A percentile compares a stretch with the other conserved stretches of the same genome.
These are phyloP conservation scores for Ogataea trehalophila DNA, from an alignment of 805 yeast species.

Conservation along the genomic window DNA sequence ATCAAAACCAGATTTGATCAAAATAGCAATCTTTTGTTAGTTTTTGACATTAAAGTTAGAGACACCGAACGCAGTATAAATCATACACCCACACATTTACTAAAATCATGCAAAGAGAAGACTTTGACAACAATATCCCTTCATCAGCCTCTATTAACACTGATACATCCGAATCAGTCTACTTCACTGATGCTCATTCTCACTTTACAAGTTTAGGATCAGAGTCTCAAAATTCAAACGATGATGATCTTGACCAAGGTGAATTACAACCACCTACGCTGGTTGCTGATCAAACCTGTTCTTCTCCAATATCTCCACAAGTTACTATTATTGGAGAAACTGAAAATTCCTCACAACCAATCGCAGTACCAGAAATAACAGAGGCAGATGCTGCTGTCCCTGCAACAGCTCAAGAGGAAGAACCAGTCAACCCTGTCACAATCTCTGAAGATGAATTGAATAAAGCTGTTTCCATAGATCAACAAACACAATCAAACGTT, in stretches of 20 bases:
- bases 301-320: neutral
- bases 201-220: slow-evolving; percentile 10
- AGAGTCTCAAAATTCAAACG: neutral
- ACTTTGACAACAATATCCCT: too few relatives aligned
- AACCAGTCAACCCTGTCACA: too few relatives aligned
- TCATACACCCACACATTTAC: neutral
- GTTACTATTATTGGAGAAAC: neutral
- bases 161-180: slow-evolving; percentile 16
- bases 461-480: neutral
- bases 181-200: slow-evolving; percentile 22
- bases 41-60: too few relatives aligned
- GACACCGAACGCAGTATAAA: neutral
- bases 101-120: neutral
- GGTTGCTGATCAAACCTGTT: neutral
- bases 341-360: neutral
- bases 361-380: neutral
- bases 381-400: neutral
- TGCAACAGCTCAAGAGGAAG: neutral
- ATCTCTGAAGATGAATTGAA: neutral
- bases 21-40: too few relatives aligned
- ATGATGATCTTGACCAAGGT: neutral
- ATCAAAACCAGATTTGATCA: too few relatives aligned
- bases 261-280: neutral
- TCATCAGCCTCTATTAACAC: slow-evolving; percentile 10
- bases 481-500: neutral